Evolutionary conservation across 2,329 filamentous ascomycete species (phyloP).

Genomic region (Aureobasidium sp.): DNA sequence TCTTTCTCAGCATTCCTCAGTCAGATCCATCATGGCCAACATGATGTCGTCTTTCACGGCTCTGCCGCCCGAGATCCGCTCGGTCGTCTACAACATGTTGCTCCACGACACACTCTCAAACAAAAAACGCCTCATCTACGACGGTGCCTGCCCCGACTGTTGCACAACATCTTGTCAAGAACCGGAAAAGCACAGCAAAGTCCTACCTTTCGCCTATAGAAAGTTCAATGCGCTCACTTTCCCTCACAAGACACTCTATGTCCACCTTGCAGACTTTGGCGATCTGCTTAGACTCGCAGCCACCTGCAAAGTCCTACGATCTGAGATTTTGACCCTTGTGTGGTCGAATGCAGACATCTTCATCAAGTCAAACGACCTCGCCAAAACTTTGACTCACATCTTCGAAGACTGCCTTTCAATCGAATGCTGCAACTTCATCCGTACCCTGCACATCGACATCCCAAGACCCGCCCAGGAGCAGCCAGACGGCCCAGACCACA

Average conservation of each 20-base stretch:
- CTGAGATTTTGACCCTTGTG: background rate
- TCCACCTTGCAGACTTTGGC: background rate
- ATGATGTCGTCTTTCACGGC: background rate
- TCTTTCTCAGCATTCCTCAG: background rate
- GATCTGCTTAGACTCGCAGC: background rate
- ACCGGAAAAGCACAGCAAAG: background rate
- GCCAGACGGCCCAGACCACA: background rate
- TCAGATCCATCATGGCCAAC: background rate
- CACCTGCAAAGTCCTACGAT: background rate
- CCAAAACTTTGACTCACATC: background rate
- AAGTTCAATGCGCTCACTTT: background rate
- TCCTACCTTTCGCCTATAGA: background rate
- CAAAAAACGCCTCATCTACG: background rate
- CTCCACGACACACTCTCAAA: background rate
- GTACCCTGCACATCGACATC: background rate
- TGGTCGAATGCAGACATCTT: background rate
- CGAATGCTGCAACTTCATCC: background rate
- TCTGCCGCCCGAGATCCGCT: background rate
- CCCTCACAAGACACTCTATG: background rate
- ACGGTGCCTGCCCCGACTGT: no score
- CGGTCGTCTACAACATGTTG: background rate
- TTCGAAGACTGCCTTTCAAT: background rate
- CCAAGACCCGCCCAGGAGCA: no score
- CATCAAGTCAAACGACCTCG: background rate
- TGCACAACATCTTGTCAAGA: background rate